phyloP scores from a whole-genome alignment of 2,329 filamentous ascomycete species.

The Dryadomyces sulphureus region DNA sequence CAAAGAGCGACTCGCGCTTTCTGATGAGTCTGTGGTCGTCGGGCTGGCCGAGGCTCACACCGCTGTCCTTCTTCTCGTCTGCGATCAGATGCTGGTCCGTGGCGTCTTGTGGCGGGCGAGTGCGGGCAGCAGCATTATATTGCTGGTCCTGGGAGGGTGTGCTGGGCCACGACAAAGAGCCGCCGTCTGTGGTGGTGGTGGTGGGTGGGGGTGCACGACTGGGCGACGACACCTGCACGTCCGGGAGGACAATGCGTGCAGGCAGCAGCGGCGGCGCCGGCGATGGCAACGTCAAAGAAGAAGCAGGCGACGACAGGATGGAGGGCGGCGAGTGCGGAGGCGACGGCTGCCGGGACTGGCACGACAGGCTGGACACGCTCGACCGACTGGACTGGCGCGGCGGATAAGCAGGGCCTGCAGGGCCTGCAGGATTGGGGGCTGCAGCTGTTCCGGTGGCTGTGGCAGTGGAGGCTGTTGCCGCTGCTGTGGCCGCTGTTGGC shows the following conservation, averaged over 20 bases:
- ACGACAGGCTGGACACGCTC: not conserved
- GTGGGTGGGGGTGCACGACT: not conserved
- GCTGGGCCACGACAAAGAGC: not conserved
- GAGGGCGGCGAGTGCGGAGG: too few relatives aligned
- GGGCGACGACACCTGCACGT: not conserved
- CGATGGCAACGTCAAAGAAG: not conserved
- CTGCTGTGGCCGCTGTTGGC: not conserved
- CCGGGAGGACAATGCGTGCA: not conserved
- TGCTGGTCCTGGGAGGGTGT: not conserved
- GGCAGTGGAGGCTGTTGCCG: not conserved
- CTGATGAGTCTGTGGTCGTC: not conserved
- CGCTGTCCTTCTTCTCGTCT: constrained; percentile 9
- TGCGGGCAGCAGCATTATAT: not conserved
- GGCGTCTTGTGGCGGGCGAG: not conserved
- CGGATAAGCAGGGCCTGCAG: not conserved
- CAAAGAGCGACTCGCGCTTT: not conserved
- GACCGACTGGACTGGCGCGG: not conserved
- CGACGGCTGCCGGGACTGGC: not conserved
- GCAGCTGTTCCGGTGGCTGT: not conserved
- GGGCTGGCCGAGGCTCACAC: constrained; percentile 4
- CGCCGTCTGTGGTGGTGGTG: not conserved
- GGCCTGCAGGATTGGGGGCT: not conserved
- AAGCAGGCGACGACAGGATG: not conserved
- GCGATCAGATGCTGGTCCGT: not conserved
- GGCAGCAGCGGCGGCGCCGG: not conserved